A percentile compares a stretch with the other conserved stretches of the same genome.
Evolutionary conservation across 2,329 filamentous ascomycete species (phyloP).

Genomic region (Colletotrichum neosansevieriae): DNA sequence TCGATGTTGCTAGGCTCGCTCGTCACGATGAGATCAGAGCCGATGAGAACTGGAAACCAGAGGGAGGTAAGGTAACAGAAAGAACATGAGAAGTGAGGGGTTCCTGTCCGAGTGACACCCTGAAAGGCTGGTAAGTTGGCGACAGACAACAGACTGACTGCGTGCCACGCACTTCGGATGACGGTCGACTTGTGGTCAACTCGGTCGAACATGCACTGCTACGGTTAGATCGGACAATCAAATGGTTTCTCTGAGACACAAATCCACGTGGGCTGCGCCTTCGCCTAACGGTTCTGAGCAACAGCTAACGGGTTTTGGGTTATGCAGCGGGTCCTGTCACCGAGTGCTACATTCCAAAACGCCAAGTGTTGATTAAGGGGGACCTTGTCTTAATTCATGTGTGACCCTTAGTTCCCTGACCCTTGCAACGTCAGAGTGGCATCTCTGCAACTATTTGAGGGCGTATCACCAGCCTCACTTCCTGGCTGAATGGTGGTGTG

Average conservation of each 20-base stretch:
- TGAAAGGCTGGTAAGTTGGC: slow-evolving; percentile 30
- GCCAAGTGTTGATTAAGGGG: slow-evolving; percentile 36
- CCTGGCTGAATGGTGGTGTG: not conserved
- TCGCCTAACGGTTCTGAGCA: slow-evolving; percentile 6
- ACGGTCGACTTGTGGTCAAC: not conserved
- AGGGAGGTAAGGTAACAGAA: not conserved
- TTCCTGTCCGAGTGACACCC: slow-evolving; percentile 8
- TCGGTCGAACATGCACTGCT: not conserved
- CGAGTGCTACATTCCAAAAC: slow-evolving; percentile 23
- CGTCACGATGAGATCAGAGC: not conserved
- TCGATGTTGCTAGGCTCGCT: not conserved
- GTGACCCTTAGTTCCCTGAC: not conserved
- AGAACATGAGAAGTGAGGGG: not conserved
- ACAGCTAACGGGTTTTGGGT: slow-evolving; percentile 14
- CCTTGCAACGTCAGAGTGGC: slow-evolving; percentile 12
- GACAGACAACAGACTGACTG: slow-evolving; percentile 24
- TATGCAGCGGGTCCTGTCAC: slow-evolving; percentile 12
- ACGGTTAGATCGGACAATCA: slow-evolving; percentile 12
- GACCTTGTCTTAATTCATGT: slow-evolving; percentile 26
- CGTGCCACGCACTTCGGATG: slow-evolving; percentile 28
- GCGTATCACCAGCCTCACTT: slow-evolving; percentile 17
- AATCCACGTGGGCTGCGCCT: slow-evolving; percentile 32
- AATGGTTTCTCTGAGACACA: slow-evolving; percentile 25
- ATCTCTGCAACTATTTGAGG: slow-evolving; percentile 12
- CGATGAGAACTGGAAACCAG: not conserved